Percentiles rank a stretch among this genome's conserved stretches.
phyloP scores from a whole-genome alignment of 2,329 filamentous ascomycete genomes.

The Ciborinia camelliae region DNA sequence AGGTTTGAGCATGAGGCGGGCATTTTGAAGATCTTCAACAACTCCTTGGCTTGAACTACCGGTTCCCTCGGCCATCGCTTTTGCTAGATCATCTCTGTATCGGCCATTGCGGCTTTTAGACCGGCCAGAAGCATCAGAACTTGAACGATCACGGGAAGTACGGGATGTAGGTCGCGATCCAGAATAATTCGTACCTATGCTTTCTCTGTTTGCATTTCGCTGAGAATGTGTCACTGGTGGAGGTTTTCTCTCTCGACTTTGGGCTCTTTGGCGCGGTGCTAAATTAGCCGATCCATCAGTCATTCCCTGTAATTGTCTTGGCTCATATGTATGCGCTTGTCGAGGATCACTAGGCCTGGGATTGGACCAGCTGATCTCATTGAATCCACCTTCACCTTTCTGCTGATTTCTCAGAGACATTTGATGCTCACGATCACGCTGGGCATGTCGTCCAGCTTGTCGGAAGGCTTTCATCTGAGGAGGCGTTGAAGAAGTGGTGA shows the following conservation, averaged over 20 bases:
- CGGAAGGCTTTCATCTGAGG: constrained; percentile 34
- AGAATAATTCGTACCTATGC: constrained; percentile 26
- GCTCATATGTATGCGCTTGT: constrained; percentile 20
- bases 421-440: constrained; percentile 36
- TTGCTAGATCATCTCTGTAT: constrained; percentile 35
- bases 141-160: constrained; percentile 34
- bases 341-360: constrained; percentile 6
- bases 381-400: constrained; percentile 21
- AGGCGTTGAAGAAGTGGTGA: constrained; percentile 21
- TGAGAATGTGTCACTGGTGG: constrained; percentile 29
- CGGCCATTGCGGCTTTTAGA: constrained; percentile 36
- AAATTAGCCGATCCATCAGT: constrained; percentile 29
- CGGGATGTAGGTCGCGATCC: constrained; percentile 32
- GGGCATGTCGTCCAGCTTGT: constrained; percentile 36
- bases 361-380: constrained; percentile 25
- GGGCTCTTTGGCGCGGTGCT: constrained; percentile 26
- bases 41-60: constrained; percentile 26
- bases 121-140: constrained; percentile 33
- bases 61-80: constrained; percentile 31
- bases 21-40: constrained; percentile 30
- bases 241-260: constrained; percentile 32
- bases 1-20: constrained; percentile 28
- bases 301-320: constrained; percentile 22
- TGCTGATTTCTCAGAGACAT: constrained; percentile 31
- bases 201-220: constrained; percentile 20